Evolutionary conservation across 2,329 filamentous ascomycete genomes (phyloP), one percentile per base, ranked within the genome.

Genomic region (Alternaria hordeiaustralica): DNA sequence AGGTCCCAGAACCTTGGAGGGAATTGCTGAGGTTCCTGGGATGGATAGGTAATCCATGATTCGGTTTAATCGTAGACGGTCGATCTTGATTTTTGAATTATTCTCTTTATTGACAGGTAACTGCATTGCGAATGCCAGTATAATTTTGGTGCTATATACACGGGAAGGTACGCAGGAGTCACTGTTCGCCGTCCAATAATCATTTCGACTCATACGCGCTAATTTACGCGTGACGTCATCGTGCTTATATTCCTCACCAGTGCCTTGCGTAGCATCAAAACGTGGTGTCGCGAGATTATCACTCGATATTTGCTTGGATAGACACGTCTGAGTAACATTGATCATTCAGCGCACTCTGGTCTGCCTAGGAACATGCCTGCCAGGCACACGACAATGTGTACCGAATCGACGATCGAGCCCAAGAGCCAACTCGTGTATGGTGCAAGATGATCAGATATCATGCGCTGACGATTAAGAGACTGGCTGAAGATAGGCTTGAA

Each of bases 191-290:
- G 4, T 7, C 36, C 43, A 13, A 20, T 55, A 7, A 11, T 55
- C 53, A 55, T 55, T 46, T 55, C 53, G 53, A 55, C 53, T 55
- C 53, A 55, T 55, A n/a, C 21, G n/a, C 36, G 61, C 55, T 15
- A 53, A 6, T 25, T 4, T n/a, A 6, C 28, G 30, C 30, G 30
- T 53, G 49, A 53, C 49, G 28, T 53, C 49, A 53, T 6, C n/a
- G 13, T 21, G 28, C 49, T 21, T n/a, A 5, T 36, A 6, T 12
- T 21, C 6, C 3, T 36, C 20, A 18, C 28, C 30, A 28, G 12
- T 9, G 11, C 25, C 2, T 5, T 23, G 21, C 12, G 44, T 18
- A 23, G 44, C 20, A 46, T 46, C 1, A 2, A 4, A 45, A 21
- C 21, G 43, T 21, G 18, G 18, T 45, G 20, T 13, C 45, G 8